Base-by-base conservation (phyloP, 768 basidiomycete species). In the Cystofilobasidium macerans region DNA sequence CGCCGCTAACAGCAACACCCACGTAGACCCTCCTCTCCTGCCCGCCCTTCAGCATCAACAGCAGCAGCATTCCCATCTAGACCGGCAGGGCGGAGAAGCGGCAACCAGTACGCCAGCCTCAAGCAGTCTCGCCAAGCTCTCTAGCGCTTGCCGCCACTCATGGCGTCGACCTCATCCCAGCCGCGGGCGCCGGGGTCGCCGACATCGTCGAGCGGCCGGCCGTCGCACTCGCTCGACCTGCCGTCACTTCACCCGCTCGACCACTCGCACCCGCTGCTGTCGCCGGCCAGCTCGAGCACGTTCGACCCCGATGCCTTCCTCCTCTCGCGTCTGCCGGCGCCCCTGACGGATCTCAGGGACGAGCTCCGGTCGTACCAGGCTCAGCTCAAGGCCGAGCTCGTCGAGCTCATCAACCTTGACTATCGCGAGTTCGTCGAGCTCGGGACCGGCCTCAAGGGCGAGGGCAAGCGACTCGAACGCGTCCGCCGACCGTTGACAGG, bases 401-500 rank as follows among this genome's bases (percentile, higher is more conserved):
- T 98, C 35, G 85, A 85, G 72, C 84, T 98, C 72, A 95, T 98
- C 75, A 98, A 99, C 76, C 87, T 91, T 71, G 95, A 98, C 77
- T 99, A 98, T 73, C 92, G 92, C 75, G 92, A 92, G 18, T 99
- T 98, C 74, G 94, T 98, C 72, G 90, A 88, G 71, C 80, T 99
- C 35, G 93, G 93, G 69, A 92, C 93, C 3, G 91, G 97, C 71
- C 75, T 98, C 69, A 82, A 85, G 70, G 90, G 87, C 51, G 93
- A 97, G 76, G 87, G 88, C 3, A 79, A 80, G 43, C 80, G 89
- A 69, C 75, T 94, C 71, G 80, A 81, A 65, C 78, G 81, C 65
- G 73, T 99, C 65, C 84, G 85, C 70, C 75, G 75, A 30, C 93
- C 94, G 0, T 75, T 99, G 60, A 76, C 72, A 12, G 80, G 78